phyloP scores from a whole-genome alignment of 306 rosid genomes.

The Sicyos edulis region DNA sequence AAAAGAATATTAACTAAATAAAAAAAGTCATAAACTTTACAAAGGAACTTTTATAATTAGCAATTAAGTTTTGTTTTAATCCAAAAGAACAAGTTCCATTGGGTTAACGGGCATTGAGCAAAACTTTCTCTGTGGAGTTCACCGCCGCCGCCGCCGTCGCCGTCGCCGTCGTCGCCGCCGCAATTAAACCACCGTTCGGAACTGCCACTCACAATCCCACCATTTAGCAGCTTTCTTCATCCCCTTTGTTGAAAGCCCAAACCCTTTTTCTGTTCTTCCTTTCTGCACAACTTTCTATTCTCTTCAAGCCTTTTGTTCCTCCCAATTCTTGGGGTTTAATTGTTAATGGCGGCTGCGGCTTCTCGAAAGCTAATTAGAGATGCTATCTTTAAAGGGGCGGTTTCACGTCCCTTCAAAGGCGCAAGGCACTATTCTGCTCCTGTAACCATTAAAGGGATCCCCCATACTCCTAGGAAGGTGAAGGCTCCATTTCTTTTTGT shows the following conservation, averaged over 20 bases:
- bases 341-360: slow-evolving; percentile 70
- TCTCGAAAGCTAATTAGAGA: slow-evolving; percentile 46
- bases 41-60: not conserved
- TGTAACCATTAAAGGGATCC: slow-evolving; percentile 48
- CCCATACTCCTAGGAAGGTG: slow-evolving; percentile 78
- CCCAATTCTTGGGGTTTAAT: not conserved
- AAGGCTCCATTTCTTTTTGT: slow-evolving; percentile 22
- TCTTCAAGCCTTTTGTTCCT: not conserved
- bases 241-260: not conserved
- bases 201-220: not conserved
- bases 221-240: not conserved
- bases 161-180: slow-evolving; percentile 1
- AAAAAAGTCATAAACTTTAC: not conserved
- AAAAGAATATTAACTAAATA: not conserved
- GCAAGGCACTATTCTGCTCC: slow-evolving; percentile 52
- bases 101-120: not conserved
- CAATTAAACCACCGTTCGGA: not conserved
- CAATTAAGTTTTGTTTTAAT: too few relatives aligned
- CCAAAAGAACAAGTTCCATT: too few relatives aligned
- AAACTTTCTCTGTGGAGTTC: not conserved
- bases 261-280: not conserved
- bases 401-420: slow-evolving; percentile 29
- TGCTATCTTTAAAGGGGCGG: slow-evolving; percentile 30
- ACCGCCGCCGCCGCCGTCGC: not conserved
- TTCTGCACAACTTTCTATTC: slow-evolving; percentile 6